These are phyloP conservation scores for Suillus ampliporus DNA, from an alignment of 768 basidiomycete genomes.

Conservation along the genomic window DNA sequence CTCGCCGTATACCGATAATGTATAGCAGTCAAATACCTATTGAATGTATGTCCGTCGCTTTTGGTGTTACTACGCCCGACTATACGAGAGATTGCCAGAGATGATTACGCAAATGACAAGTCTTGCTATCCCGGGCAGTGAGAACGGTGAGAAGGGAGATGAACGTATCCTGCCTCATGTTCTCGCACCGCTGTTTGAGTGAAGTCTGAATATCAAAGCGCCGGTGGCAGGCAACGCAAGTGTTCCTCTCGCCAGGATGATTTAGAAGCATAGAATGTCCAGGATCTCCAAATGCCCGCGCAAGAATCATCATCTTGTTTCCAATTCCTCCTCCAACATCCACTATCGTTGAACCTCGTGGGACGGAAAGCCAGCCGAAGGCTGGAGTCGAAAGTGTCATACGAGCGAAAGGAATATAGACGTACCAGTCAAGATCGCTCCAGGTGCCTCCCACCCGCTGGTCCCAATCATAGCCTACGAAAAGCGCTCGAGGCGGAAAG, in stretches of 20 bases:
- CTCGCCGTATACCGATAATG: neutral
- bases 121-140: no score
- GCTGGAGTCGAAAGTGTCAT: constrained; percentile 40
- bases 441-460: constrained; percentile 70
- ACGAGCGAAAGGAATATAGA: constrained; percentile 12
- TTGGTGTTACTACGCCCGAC: neutral
- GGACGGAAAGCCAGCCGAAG: constrained; percentile 62
- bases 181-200: constrained; percentile 3
- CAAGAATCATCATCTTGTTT: constrained; percentile 50
- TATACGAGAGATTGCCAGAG: neutral
- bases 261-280: neutral
- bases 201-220: constrained; percentile 1
- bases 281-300: constrained; percentile 40
- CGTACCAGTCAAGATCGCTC: constrained; percentile 60
- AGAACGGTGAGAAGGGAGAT: neutral
- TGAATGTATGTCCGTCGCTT: neutral
- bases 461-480: constrained; percentile 80
- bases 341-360: constrained; percentile 56
- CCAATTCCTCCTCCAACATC: constrained; percentile 79
- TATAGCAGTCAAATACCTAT: neutral
- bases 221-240: neutral
- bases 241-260: neutral
- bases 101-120: neutral
- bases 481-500: constrained; percentile 67
- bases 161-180: neutral